These are phyloP conservation scores for Stropharia rugosoannulata DNA, from an alignment of 768 basidiomycete genomes.

Conservation along the genomic window DNA sequence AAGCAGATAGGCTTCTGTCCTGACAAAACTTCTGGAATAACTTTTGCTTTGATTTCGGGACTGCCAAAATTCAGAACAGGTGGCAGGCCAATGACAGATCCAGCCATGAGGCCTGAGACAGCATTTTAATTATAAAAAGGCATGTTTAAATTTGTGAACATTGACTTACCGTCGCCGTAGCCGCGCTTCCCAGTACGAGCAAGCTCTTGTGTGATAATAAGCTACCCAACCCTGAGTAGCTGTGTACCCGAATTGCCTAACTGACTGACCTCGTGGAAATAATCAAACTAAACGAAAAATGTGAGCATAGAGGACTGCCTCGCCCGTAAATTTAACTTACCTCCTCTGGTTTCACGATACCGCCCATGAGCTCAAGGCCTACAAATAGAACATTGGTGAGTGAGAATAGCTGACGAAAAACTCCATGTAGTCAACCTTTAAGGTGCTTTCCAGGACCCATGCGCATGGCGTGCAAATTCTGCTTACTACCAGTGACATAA, in stretches of 20 bases:
- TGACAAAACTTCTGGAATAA: slow-evolving; percentile 64
- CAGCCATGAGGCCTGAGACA: slow-evolving; percentile 54
- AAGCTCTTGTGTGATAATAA: slow-evolving; percentile 81
- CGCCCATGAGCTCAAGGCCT: slow-evolving; percentile 76
- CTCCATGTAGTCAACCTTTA: slow-evolving; percentile 32
- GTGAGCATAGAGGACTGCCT: background rate
- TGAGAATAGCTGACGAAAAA: background rate
- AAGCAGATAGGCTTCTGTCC: slow-evolving; percentile 80
- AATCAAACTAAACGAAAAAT: slow-evolving; percentile 62
- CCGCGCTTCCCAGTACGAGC: slow-evolving; percentile 68
- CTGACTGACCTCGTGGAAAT: slow-evolving; percentile 70
- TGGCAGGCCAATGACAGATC: slow-evolving; percentile 81
- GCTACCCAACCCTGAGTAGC: slow-evolving; percentile 30
- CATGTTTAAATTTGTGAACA: background rate
- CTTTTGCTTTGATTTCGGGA: slow-evolving; percentile 49
- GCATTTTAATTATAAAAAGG: background rate
- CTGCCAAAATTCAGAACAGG: slow-evolving; percentile 83
- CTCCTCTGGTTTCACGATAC: slow-evolving; percentile 78
- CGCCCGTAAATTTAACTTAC: slow-evolving; percentile 21
- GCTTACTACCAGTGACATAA: slow-evolving; percentile 37
- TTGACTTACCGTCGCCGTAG: slow-evolving; percentile 67
- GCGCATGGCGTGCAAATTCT: slow-evolving; percentile 87
- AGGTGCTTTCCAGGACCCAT: slow-evolving; percentile 93
- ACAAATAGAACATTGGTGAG: background rate
- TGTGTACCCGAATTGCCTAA: background rate